phyloP scores from a whole-genome alignment of 2,329 filamentous ascomycete species.

The Botrytis sinoallii region DNA sequence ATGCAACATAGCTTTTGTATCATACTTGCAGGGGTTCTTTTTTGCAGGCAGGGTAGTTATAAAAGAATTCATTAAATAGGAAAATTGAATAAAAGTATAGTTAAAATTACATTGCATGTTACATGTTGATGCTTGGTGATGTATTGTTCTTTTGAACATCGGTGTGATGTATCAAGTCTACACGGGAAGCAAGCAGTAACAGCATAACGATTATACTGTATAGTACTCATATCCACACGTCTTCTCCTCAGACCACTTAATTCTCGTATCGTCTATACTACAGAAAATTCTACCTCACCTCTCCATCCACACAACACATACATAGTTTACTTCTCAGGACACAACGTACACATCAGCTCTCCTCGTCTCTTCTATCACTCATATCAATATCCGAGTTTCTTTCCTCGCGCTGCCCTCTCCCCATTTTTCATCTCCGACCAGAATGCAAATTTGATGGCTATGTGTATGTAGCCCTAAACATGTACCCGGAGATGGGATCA shows the following conservation, averaged over 20 bases:
- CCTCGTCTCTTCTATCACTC: background rate
- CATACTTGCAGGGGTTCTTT: slow-evolving; percentile 14
- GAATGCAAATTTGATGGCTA: background rate
- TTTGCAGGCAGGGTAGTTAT: slow-evolving; percentile 13
- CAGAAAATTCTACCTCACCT: background rate
- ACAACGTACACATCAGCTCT: background rate
- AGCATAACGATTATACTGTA: background rate
- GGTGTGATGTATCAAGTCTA: background rate
- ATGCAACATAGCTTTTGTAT: slow-evolving; percentile 14
- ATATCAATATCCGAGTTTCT: background rate
- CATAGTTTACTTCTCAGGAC: background rate
- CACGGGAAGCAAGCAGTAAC: background rate
- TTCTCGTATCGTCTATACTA: background rate
- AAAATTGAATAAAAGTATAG: background rate
- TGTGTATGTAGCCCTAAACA: no score
- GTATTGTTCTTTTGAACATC: background rate
- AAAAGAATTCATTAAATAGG: slow-evolving; percentile 6
- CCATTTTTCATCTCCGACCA: background rate
- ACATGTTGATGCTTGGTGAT: background rate
- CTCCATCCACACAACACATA: background rate
- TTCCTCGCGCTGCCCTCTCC: background rate
- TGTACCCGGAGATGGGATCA: fast-evolving
- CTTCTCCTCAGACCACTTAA: background rate
- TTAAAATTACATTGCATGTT: background rate
- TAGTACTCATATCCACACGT: background rate